Base-by-base conservation (phyloP, 2,329 filamentous ascomycete genomes). In the Pestalotiopsis sp. region DNA sequence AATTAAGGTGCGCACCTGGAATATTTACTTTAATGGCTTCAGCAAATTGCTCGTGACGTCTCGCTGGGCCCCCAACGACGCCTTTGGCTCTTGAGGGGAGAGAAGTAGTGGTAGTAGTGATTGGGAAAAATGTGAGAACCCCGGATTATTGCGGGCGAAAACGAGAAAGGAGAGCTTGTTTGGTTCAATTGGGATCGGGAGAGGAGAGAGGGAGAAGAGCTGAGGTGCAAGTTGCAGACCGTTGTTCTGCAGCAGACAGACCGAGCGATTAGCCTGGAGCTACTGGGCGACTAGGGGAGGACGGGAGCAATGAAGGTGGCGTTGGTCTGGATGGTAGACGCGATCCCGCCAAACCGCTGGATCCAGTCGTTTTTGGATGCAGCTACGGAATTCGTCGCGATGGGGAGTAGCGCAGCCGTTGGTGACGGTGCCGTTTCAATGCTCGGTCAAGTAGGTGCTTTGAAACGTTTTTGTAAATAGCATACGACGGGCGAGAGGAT, bases 241-340 rank as follows among this genome's bases (percentile, higher is more conserved):
- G 41, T 65, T 49, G 36, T 27, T 65, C 45, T 49, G n/a, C 59
- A 20, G 31, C 59, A 61, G 59, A 61, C 20, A 49, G 40, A 45
- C 23, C 62, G 36, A 25, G 23, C 40, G 27, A 12, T 45, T 66
- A 66, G 63, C 41, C 49, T 38, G 36, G 20, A 23, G 27, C 65
- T 66, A 66, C 65, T 12, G 38, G 52, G 31, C 13, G 58, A 17
- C 65, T 66, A 66, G 65, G 65, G 56, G 65, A 66, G 40, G 56
- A 49, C 65, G 65, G 65, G 52, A 66, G 56, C 56, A 60, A 66
- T 20, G 31, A 41, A 6, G 65, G 65, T 60, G 65, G 65, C 65
- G 65, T 60, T 66, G 56, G 31, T 66, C 31, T 60, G n/a, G 65
- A n/a, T 14, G 64, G 52, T 20, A 66, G 56, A 60, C 65, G 40